Base-by-base conservation (phyloP, 2,329 filamentous ascomycete genomes). In the Exophiala viscosa region DNA sequence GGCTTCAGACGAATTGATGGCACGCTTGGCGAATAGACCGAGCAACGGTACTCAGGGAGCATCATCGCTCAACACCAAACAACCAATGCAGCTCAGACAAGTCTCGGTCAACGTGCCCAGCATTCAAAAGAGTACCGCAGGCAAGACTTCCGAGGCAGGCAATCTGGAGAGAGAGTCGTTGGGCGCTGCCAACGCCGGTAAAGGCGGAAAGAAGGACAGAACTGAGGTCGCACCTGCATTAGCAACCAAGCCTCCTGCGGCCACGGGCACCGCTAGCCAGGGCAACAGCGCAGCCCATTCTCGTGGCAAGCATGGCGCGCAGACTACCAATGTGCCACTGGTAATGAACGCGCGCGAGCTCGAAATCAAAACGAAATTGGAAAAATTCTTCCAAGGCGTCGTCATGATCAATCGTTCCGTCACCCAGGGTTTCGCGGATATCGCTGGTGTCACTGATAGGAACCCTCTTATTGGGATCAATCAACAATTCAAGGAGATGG, bases 401-500 rank as follows among this genome's bases (percentile, higher is more conserved):
- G 34, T 48, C 11, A 46, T 34, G 18, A 38, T 58, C 23, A 39
- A 52, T n/a, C 7, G 23, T 11, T 44, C 40, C 23, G 45, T 34
- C 34, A 20, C 15, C 23, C 5, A 28, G 23, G 23, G 8, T 28
- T 28, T 28, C 8, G 23, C 23, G 5, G 20, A 50, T 5, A 20
- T 44, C 10, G 7, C 20, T 11, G 45, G 32, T 8, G 23, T 33
- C 11, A 17, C 43, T 35, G 36, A 44, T 5, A 17, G 39, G 34
- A 44, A 49, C 18, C 34, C 45, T 1, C 52, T 60, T n/a, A 18
- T 48, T 4, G 56, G 53, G 3, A 46, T 60, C 31, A 38, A 36
- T 17, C 35, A 44, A 41, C 50, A 55, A 32, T 35, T 60, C n/a
- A 41, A 53, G 35, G 45, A 58, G 23, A 48, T 54, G 42, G 45